phyloP scores from a whole-genome alignment of 129 eudicot genomes.

The Flaveria brownii region DNA sequence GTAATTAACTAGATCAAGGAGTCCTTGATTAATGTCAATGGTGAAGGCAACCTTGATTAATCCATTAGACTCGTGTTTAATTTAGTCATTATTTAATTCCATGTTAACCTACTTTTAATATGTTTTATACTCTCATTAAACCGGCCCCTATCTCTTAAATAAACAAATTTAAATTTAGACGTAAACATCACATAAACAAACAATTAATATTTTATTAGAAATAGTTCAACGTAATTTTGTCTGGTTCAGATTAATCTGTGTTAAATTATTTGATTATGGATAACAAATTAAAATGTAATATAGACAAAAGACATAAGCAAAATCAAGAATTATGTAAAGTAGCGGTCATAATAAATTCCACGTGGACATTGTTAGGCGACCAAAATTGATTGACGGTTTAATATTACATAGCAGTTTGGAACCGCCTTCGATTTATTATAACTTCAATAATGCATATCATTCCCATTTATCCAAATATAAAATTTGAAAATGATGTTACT shows the following conservation, averaged over 20 bases:
- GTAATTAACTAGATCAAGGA: too few species aligned
- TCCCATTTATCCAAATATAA: neutral
- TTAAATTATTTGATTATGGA: slow-evolving; percentile 30
- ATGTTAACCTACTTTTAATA: neutral
- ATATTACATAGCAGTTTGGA: slow-evolving; percentile 36
- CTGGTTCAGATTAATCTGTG: slow-evolving; percentile 16
- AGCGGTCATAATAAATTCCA: slow-evolving; percentile 32
- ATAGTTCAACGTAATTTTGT: slow-evolving; percentile 17
- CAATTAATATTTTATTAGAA: slow-evolving; percentile 1
- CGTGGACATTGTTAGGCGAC: slow-evolving; percentile 45
- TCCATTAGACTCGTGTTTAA: neutral
- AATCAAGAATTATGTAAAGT: slow-evolving; percentile 20
- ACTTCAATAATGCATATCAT: slow-evolving; percentile 33
- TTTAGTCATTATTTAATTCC: neutral
- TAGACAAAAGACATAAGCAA: slow-evolving; percentile 31
- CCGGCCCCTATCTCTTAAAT: neutral
- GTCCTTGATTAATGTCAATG: too few species aligned
- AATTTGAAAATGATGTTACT: too few species aligned
- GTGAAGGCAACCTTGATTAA: neutral
- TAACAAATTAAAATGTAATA: slow-evolving; percentile 32
- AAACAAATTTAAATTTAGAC: neutral
- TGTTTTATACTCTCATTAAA: neutral
- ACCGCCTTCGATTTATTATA: slow-evolving; percentile 36
- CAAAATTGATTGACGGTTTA: slow-evolving; percentile 38
- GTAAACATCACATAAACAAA: slow-evolving; percentile 21